Evolutionary conservation across 257 asterid genomes (phyloP).

Genomic region (Euphrasia confusa): DNA sequence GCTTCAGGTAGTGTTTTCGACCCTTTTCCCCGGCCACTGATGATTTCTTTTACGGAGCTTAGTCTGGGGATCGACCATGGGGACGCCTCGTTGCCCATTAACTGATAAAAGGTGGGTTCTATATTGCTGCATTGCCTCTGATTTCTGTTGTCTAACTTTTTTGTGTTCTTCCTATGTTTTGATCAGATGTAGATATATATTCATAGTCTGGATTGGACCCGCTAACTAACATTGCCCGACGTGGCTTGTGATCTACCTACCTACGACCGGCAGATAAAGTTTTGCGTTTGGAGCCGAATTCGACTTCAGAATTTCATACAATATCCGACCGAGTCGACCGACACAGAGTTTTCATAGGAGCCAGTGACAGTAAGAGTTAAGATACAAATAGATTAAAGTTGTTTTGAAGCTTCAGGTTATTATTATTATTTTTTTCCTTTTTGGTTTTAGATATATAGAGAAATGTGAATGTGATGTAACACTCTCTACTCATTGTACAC

Average conservation of each 20-base stretch:
- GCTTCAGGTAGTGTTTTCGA: too few relatives aligned
- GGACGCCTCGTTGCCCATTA: constrained; percentile 54
- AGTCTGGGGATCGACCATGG: constrained; percentile 44
- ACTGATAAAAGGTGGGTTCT: constrained; percentile 45
- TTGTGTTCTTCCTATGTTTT: constrained; percentile 26
- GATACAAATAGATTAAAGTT: too few relatives aligned
- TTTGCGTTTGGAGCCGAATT: constrained; percentile 27
- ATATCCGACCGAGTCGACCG: constrained; percentile 22
- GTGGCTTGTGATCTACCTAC: constrained; percentile 24
- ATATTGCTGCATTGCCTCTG: constrained; percentile 31
- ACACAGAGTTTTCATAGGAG: background rate
- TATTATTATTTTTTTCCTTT: constrained; percentile 35
- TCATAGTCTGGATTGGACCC: constrained; percentile 29
- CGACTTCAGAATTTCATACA: constrained; percentile 20
- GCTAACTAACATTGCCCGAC: constrained; percentile 57
- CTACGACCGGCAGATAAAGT: constrained; percentile 10
- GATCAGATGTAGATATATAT: constrained; percentile 73
- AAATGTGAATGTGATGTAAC: constrained; percentile 35
- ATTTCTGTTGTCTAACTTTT: constrained; percentile 29
- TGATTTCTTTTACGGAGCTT: constrained; percentile 31
- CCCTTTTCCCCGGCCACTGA: background rate
- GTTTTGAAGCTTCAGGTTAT: constrained; percentile 40
- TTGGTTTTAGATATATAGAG: constrained; percentile 32
- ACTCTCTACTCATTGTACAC: constrained; percentile 36
- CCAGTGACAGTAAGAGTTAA: too few relatives aligned